Conservation (phyloP, 106 monocot species). For the Dactylorhiza incarnata region DNA sequence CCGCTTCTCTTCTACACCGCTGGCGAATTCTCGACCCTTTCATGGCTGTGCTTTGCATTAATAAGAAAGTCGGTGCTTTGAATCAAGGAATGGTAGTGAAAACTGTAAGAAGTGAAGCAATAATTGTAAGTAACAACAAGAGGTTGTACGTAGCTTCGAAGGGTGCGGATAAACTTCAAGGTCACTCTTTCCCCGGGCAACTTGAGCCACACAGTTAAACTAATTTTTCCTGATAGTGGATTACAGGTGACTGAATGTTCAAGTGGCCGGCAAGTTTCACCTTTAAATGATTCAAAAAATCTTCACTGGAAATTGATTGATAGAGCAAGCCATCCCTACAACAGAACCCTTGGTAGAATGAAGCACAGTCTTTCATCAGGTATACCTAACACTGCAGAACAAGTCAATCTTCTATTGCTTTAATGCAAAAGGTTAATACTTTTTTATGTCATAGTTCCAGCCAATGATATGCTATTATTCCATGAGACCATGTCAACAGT, state of each 20-base stretch:
- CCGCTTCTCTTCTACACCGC: conserved; percentile 21
- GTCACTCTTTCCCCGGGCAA: not conserved
- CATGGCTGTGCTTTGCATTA: conserved; percentile 61
- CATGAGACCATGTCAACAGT: not conserved
- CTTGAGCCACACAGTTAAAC: conserved; percentile 5
- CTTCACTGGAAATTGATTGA: not conserved
- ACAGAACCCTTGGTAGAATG: not conserved
- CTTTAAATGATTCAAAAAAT: conserved; percentile 2
- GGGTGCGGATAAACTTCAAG: conserved; percentile 3
- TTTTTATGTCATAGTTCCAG: not conserved
- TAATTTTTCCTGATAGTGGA: conserved; percentile 15
- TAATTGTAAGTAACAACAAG: conserved; percentile 14
- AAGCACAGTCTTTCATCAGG: not conserved
- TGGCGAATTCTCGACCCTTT: conserved; percentile 87
- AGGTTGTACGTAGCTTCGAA: conserved; percentile 1
- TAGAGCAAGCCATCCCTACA: not conserved
- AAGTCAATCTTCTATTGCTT: not conserved
- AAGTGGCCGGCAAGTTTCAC: not conserved
- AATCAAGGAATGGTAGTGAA: conserved; percentile 34
- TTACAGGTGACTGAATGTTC: not conserved
- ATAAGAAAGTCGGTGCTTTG: conserved; percentile 40
- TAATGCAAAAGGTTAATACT: not conserved
- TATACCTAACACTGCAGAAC: not conserved
- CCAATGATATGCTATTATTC: conserved; percentile 1
- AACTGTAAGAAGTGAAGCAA: conserved; percentile 39